Evolutionary conservation across 2,329 filamentous ascomycete species (phyloP), one percentile per base, ranked within the genome.

Genomic region (Hymenoscyphus scutula): DNA sequence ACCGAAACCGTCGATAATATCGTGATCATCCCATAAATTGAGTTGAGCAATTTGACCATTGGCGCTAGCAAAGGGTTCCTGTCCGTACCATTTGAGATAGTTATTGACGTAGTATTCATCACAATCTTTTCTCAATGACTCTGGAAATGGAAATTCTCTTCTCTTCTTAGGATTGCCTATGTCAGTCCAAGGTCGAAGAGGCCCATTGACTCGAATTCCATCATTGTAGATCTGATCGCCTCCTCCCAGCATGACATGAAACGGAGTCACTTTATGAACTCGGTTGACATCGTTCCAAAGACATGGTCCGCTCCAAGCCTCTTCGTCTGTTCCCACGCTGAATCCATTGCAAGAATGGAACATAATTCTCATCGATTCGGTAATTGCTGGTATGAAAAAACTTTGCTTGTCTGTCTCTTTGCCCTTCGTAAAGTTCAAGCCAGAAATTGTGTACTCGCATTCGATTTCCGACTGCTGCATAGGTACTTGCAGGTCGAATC

Each of bases 331-430:
- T 60, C 89, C 90, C 45, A 95, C 83, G 68, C 90, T 94, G 79
- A 99, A 99, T 17, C 95, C 96, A 76, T 99, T 99, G 79, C 95
- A 97, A 62, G 91, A 97, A 79, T 97, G 90, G 77, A 97, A 99
- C 91, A 98, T 96, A 73, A 97, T 90, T 74, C 96, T 92, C 94
- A 99, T 98, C 4, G 91, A 90, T 76, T 97, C 89, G 53, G 86
- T 85, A 62, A 82, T 81, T 13, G 90, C 91, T 13, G 95, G 94
- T 4, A 98, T 86, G 81, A 89, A 96, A 77, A 99, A 99, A 57
- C 68, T 85, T 78, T 82, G 96, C 79, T 75, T 77, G 63, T 78
- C 79, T 6, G 81, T 80, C 73, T 86, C 84, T 66, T 80, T 80
- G 45, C 80, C 77, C 67, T 83, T 83, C 59, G 81, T 78, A 72